Percentiles rank a stretch among this genome's conserved stretches.
phyloP scores from a whole-genome alignment of 2,329 filamentous ascomycete species.

The Hortaea werneckii region DNA sequence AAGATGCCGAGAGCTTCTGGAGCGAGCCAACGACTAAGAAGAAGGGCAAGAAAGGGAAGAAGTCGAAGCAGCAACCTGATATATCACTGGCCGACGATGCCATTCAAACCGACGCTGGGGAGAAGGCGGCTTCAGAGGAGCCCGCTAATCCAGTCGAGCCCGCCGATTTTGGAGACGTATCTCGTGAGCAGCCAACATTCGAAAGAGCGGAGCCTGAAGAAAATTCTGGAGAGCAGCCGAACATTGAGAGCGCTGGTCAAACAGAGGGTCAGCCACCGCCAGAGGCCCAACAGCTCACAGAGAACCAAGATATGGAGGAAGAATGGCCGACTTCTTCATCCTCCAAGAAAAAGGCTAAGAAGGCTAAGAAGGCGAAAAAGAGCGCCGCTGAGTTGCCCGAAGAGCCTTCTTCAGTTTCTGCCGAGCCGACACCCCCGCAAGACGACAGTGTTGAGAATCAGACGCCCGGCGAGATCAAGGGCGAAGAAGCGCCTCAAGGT shows the following conservation, averaged over 20 bases:
- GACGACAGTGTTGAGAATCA: background rate
- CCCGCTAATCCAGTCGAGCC: background rate
- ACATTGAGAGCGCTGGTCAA: background rate
- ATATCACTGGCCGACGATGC: background rate
- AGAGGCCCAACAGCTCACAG: background rate
- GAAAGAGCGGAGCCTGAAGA: too few relatives aligned
- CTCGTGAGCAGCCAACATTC: background rate
- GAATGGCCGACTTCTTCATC: background rate
- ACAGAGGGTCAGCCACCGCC: background rate
- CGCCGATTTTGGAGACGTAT: background rate
- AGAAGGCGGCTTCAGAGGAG: background rate
- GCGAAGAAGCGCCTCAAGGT: too few relatives aligned
- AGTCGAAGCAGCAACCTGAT: constrained; percentile 1
- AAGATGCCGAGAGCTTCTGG: constrained; percentile 1
- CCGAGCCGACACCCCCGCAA: too few relatives aligned
- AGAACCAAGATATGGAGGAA: background rate
- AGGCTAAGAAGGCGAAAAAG: background rate
- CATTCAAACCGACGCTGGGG: background rate
- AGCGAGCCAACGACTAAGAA: constrained; percentile 2
- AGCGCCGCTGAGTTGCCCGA: background rate
- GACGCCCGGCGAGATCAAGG: background rate
- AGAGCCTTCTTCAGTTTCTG: too few relatives aligned
- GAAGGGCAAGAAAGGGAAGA: constrained; percentile 19
- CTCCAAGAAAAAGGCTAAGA: constrained; percentile 2
- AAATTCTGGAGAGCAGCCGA: background rate